Evolutionary conservation across 495 filamentous ascomycete species (phyloP).

Genomic region (Penicillium nucicola): DNA sequence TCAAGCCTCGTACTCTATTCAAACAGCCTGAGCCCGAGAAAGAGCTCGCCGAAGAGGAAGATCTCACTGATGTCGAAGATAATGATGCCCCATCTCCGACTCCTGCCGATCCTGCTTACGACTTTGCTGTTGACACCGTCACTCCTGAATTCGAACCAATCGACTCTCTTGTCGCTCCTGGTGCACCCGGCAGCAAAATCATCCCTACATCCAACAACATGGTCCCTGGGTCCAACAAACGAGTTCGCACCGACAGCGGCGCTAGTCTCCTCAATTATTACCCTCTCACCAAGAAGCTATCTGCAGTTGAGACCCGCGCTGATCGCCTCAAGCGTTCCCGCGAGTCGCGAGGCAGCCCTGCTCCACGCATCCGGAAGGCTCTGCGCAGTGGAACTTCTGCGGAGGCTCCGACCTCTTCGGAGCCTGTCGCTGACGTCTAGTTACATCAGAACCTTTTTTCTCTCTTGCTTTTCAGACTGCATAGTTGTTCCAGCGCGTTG

Average conservation of each 20-base stretch:
- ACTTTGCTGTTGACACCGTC: no score
- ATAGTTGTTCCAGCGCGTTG: neutral
- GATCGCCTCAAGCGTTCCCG: slow-evolving; percentile 1
- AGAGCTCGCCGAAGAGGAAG: slow-evolving; percentile 37
- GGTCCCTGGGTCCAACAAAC: no score
- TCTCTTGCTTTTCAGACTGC: neutral
- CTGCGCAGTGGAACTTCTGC: neutral
- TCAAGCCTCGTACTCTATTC: slow-evolving; percentile 87
- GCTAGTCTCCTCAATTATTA: neutral
- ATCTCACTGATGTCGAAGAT: slow-evolving; percentile 57
- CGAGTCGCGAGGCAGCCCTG: neutral
- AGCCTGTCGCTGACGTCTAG: neutral
- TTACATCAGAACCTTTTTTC: neutral
- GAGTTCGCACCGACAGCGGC: neutral
- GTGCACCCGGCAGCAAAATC: neutral
- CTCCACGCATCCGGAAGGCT: neutral
- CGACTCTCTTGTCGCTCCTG: no score
- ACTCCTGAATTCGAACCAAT: no score
- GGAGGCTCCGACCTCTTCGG: neutral
- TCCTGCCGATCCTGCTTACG: slow-evolving; percentile 20
- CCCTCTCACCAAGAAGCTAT: neutral
- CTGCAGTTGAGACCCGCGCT: neutral
- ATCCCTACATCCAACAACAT: no score
- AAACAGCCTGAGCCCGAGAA: no score
- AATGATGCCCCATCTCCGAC: slow-evolving; percentile 30